Evolutionary conservation across 257 asterid genomes (phyloP).

Genomic region (Solanum sejunctum): DNA sequence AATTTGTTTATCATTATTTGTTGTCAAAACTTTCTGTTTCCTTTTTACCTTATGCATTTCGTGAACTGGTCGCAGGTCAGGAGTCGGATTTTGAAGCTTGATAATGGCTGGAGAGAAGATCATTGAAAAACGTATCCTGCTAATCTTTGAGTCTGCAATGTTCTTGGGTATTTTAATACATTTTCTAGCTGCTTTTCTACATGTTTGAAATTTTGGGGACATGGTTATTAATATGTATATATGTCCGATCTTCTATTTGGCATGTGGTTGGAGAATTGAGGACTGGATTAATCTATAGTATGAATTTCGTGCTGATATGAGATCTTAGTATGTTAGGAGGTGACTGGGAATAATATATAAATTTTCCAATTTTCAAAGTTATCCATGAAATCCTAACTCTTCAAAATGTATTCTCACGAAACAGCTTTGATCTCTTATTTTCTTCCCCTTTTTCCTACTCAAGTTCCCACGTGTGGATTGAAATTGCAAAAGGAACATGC

Average conservation of each 20-base stretch:
- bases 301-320: not conserved
- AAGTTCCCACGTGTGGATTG: not conserved
- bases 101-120: conserved; percentile 52
- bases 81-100: conserved; percentile 16
- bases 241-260: not conserved
- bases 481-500: not conserved
- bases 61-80: conserved; percentile 15
- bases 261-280: not conserved
- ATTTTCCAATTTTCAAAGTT: not conserved
- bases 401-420: not conserved
- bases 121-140: conserved; percentile 31
- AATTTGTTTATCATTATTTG: not conserved
- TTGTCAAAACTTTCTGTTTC: not conserved
- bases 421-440: not conserved
- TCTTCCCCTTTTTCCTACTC: too few species aligned
- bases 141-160: not conserved
- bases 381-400: not conserved
- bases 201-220: not conserved
- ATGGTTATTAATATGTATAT: not conserved
- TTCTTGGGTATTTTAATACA: not conserved
- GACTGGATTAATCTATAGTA: not conserved
- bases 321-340: not conserved
- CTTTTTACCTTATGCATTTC: not conserved
- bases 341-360: not conserved
- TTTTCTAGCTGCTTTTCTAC: not conserved